Conservation (phyloP, 768 basidiomycete genomes). For the Podaxis sp. region DNA sequence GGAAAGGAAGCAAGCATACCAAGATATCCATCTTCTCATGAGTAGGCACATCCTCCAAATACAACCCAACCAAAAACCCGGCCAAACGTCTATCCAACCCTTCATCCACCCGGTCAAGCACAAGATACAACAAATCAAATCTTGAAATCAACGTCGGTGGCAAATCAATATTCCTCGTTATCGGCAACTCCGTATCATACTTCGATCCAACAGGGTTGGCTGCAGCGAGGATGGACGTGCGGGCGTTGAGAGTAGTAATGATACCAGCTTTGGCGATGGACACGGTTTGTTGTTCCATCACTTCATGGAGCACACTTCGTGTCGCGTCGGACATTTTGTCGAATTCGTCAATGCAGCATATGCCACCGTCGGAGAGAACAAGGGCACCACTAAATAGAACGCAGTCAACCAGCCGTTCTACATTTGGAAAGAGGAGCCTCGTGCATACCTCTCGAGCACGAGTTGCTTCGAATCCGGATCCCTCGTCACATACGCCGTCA, state of each 20-base stretch:
- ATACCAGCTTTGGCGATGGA: conserved; percentile 99
- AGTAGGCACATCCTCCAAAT: conserved; percentile 86
- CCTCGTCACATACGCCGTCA: conserved; percentile 97
- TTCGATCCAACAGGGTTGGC: conserved; percentile 97
- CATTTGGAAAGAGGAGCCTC: too few relatives aligned
- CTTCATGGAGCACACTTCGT: conserved; percentile 97
- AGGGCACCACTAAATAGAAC: conserved; percentile 71
- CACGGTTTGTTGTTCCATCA: conserved; percentile 99
- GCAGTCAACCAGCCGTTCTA: too few relatives aligned
- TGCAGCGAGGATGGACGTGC: conserved; percentile 97
- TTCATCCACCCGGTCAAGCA: conserved; percentile 94
- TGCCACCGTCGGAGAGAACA: conserved; percentile 93
- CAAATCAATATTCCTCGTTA: conserved; percentile 95
- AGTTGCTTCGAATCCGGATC: conserved; percentile 99
- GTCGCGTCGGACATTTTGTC: conserved; percentile 99
- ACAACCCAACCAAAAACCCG: conserved; percentile 89
- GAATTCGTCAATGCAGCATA: conserved; percentile 98
- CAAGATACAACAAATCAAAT: conserved; percentile 94
- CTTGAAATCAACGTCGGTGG: conserved; percentile 97
- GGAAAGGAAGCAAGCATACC: conserved; percentile 37
- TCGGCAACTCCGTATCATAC: conserved; percentile 88
- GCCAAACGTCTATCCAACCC: conserved; percentile 81
- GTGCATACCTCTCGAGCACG: conserved; percentile 84
- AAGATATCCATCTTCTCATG: conserved; percentile 68
- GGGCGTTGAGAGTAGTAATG: conserved; percentile 95